Conservation (phyloP, 495 filamentous ascomycete species). For the Antarctomyces pellizariae region DNA sequence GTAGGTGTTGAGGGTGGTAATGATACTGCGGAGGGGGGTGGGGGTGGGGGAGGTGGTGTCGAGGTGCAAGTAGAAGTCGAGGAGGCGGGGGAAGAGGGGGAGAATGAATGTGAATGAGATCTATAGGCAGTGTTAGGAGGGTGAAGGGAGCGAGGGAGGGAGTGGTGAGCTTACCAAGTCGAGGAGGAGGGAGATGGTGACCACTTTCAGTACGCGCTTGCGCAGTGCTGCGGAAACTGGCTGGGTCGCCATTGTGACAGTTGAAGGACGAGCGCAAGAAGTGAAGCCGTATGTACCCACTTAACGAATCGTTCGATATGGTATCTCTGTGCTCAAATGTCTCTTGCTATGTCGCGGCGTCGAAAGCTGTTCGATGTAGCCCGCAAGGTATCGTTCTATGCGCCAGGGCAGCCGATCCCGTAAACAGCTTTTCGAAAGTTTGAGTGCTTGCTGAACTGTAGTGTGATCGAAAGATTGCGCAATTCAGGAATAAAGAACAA, state of each 20-base stretch:
- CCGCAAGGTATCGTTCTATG: no score
- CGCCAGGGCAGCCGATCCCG: no score
- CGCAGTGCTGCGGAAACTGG: conserved; percentile 26
- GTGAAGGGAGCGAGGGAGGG: conserved; percentile 2
- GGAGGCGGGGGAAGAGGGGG: conserved; percentile 78
- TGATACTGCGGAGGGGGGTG: conserved; percentile 52
- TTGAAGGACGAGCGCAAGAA: no score
- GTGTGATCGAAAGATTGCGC: no score
- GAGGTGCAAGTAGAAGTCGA: conserved; percentile 75
- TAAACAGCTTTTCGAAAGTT: no score
- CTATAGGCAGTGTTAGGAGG: conserved; percentile 15
- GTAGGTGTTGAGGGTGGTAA: conserved; percentile 76
- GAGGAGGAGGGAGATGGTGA: conserved; percentile 28
- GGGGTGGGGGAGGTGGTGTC: conserved; percentile 12
- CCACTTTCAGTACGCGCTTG: conserved; percentile 65
- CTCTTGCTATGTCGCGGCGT: no score
- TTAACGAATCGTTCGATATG: no score
- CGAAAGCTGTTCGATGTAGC: no score
- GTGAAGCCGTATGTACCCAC: no score
- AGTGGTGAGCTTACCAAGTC: conserved; percentile 21
- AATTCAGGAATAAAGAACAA: no score
- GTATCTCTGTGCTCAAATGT: no score
- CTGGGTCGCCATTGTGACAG: conserved; percentile 8
- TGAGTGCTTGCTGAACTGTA: no score
- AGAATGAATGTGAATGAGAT: conserved; percentile 95